Base-by-base conservation (phyloP, 768 basidiomycete species). In the Leccinum olivaceopallidum region DNA sequence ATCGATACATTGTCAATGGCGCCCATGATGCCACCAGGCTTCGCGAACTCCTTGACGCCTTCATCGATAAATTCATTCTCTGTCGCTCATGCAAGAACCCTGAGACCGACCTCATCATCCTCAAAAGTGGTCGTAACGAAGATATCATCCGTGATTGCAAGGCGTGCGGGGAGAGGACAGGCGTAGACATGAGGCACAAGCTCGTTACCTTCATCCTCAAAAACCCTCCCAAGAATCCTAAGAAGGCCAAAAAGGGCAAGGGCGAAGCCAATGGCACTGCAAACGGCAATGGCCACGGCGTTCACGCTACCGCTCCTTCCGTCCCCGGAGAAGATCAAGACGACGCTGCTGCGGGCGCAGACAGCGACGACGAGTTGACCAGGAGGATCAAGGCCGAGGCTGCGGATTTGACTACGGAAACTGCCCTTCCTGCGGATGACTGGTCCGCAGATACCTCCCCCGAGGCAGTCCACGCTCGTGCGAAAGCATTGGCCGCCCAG, bases 31-130 rank as follows among this genome's bases (percentile, higher is more conserved):
- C 94, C 47, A 79, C 85, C 49, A 91, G 95, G 60, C 86, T 99
- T 30, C 91, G 95, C 60, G 96, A 98, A 75, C 86, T 99, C 16
- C 89, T 99, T 68, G 96, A 98, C 75, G 84, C 76, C 53, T 99
- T 98, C 83, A 99, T 99, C 79, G 94, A 96, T 69, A 98, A 98
- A 77, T 99, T 97, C 67, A 94, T 99, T 49, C 87, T 99, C 16
- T 99, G 97, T 80, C 89, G 88, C 60, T 85, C 91, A 10, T 99
- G 97, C 90, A 98, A 98, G 81, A 99, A 99, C 73, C 97, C 97
- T 12, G 97, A 99, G 78, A 99, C 97, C 34, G 95, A 98, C 70
- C 86, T 98, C 50, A 77, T 94, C 78, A 85, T 99, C 73, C 86
- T 94, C 74, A 95, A 93, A 77, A 78, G 71, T 59, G 94, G 95